phyloP scores from a whole-genome alignment of 2,329 filamentous ascomycete genomes.

The Calycina marina region DNA sequence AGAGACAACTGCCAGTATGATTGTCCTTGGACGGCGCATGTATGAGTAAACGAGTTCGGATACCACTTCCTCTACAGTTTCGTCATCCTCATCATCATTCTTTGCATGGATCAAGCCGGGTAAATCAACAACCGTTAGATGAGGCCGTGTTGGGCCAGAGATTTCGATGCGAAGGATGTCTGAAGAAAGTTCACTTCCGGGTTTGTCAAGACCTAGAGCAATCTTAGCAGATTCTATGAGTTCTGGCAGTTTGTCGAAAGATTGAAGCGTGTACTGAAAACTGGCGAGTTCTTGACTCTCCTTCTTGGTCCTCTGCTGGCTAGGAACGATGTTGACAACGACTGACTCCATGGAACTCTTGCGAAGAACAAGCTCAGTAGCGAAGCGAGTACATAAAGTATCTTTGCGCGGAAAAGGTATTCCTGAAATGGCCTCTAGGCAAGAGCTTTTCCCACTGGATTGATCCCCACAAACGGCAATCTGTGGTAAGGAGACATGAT shows the following conservation, averaged over 20 bases:
- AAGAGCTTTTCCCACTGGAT: conserved; percentile 25
- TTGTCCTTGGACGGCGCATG: conserved; percentile 38
- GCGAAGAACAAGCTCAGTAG: conserved; percentile 27
- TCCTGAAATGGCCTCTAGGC: conserved; percentile 23
- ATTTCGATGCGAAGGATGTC: conserved; percentile 13
- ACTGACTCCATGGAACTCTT: conserved; percentile 7
- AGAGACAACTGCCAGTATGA: conserved; percentile 40
- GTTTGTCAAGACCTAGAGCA: conserved; percentile 6
- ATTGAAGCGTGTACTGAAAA: conserved; percentile 11
- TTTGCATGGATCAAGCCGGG: conserved; percentile 37
- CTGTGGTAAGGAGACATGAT: conserved; percentile 19
- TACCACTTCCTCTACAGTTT: conserved; percentile 31
- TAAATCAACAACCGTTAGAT: conserved; percentile 43
- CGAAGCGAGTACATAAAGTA: conserved; percentile 29
- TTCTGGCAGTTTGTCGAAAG: conserved; percentile 9
- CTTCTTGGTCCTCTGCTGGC: conserved; percentile 7
- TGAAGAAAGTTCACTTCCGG: conserved; percentile 18
- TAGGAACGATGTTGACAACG: conserved; percentile 11
- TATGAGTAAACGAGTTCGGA: conserved; percentile 32
- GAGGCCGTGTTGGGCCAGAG: conserved; percentile 24
- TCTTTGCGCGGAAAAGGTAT: conserved; percentile 26
- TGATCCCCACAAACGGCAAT: conserved; percentile 27
- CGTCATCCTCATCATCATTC: conserved; percentile 29
- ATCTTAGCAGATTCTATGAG: conserved; percentile 14
- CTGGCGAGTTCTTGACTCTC: conserved; percentile 7